Evolutionary conservation across 441 rosid species (phyloP).

Genomic region (Eruca vesicaria): DNA sequence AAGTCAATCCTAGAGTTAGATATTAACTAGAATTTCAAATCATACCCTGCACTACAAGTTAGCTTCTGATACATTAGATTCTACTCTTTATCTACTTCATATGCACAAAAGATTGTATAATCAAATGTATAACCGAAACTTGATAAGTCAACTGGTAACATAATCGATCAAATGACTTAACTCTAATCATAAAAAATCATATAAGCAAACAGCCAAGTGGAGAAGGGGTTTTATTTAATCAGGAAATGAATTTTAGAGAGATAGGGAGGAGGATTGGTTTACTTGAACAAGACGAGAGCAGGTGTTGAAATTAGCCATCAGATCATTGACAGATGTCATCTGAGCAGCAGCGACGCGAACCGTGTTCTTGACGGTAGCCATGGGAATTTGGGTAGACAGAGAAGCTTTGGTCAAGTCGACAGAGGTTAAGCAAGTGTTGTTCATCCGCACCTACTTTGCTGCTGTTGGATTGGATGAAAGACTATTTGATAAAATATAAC

Average conservation of each 20-base stretch:
- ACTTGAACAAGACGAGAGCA: slow-evolving; percentile 92
- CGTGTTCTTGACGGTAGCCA: slow-evolving; percentile 43
- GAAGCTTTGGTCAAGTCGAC: slow-evolving; percentile 5
- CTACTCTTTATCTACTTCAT: neutral
- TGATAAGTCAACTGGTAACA: neutral
- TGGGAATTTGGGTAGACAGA: neutral
- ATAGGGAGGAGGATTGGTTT: neutral
- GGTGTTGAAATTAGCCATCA: slow-evolving; percentile 76
- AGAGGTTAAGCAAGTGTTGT: slow-evolving; percentile 5
- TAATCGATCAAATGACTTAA: neutral
- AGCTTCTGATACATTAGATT: neutral
- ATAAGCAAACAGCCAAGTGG: neutral
- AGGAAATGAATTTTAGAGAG: neutral
- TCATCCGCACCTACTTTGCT: slow-evolving; percentile 10
- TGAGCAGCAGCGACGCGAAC: slow-evolving; percentile 92
- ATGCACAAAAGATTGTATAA: neutral
- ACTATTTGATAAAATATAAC: neutral
- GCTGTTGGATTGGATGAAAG: neutral
- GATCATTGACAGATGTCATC: slow-evolving; percentile 91
- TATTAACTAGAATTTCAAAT: neutral
- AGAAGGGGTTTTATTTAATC: too few relatives aligned
- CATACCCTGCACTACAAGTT: neutral
- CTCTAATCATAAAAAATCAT: neutral
- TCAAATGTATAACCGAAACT: neutral
- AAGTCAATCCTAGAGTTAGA: neutral